These are phyloP conservation scores for Cucumis melo DNA, from an alignment of 306 rosid species.

Conservation along the genomic window DNA sequence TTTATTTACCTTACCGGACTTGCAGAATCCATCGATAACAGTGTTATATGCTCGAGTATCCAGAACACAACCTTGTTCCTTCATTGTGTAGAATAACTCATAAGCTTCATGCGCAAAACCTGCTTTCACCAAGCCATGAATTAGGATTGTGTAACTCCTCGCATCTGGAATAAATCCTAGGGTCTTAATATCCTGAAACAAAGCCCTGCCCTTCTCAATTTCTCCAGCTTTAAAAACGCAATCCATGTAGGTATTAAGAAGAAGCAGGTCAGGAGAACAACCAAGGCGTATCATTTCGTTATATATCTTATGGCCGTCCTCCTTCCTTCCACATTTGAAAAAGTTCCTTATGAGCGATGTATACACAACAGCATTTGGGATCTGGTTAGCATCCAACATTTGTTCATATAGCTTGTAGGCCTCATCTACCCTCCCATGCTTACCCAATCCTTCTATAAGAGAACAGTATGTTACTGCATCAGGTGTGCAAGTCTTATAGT, in stretches of 20 bases:
- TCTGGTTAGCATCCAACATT: slow-evolving; percentile 65
- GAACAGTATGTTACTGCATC: slow-evolving; percentile 65
- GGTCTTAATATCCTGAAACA: slow-evolving; percentile 66
- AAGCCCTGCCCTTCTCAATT: slow-evolving; percentile 63
- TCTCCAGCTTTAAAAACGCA: slow-evolving; percentile 84
- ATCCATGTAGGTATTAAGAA: slow-evolving; percentile 88
- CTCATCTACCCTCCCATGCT: slow-evolving; percentile 58
- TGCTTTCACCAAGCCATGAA: slow-evolving; percentile 78
- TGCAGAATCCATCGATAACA: slow-evolving; percentile 80
- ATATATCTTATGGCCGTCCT: slow-evolving; percentile 93
- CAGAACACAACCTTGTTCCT: slow-evolving; percentile 69
- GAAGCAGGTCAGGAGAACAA: slow-evolving; percentile 69
- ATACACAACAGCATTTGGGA: slow-evolving; percentile 55
- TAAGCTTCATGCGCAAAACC: slow-evolving; percentile 77
- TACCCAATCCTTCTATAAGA: slow-evolving; percentile 90
- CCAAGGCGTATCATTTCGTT: slow-evolving; percentile 64
- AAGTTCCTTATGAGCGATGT: slow-evolving; percentile 75
- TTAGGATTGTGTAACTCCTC: slow-evolving; percentile 71
- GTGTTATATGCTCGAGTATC: slow-evolving; percentile 77
- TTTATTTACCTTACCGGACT: slow-evolving; percentile 76
- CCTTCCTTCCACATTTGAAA: slow-evolving; percentile 77
- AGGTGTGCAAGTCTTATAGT: slow-evolving; percentile 65
- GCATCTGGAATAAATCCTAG: slow-evolving; percentile 59
- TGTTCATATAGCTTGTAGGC: slow-evolving; percentile 84
- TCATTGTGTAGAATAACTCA: slow-evolving; percentile 61